A percentile compares a stretch with the other conserved stretches of the same genome.
phyloP scores from a whole-genome alignment of 345 rosid genomes.

The Crucihimalaya himalaica region DNA sequence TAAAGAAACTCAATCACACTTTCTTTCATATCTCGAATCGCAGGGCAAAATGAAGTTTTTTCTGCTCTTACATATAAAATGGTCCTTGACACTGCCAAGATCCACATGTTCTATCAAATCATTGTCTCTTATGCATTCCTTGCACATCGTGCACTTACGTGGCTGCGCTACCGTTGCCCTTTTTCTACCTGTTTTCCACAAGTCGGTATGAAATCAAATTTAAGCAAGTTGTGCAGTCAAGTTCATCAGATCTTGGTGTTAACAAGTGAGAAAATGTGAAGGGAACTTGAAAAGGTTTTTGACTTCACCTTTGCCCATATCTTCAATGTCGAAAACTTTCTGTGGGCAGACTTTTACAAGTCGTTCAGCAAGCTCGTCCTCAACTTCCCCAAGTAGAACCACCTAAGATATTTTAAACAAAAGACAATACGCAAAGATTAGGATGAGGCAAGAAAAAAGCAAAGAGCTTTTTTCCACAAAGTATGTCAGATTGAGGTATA shows the following conservation, averaged over 20 bases:
- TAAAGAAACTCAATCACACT: neutral
- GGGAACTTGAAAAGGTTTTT: conserved; percentile 1
- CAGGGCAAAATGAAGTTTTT: neutral
- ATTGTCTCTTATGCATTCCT: conserved; percentile 71
- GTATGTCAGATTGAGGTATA: neutral
- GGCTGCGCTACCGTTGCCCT: conserved; percentile 77
- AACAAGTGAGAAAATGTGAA: neutral
- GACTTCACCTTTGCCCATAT: conserved; percentile 71
- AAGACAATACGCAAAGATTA: neutral
- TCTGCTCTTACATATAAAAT: conserved; percentile 79
- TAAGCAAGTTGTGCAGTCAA: neutral
- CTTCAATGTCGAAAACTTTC: conserved; percentile 91
- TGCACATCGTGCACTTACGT: conserved; percentile 81
- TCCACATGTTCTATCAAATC: conserved; percentile 50
- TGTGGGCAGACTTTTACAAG: conserved; percentile 72
- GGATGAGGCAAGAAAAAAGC: neutral
- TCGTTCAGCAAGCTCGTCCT: conserved; percentile 63
- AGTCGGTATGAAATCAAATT: neutral
- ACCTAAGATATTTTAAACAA: conserved; percentile 49
- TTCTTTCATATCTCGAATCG: neutral
- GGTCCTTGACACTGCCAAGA: conserved; percentile 67
- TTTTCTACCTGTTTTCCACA: conserved; percentile 58
- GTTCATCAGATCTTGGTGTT: neutral
- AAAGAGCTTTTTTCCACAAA: neutral
- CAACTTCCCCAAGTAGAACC: conserved; percentile 55